Evolutionary conservation across 148 eudicot genomes (phyloP).

Genomic region (Spergularia marina): DNA sequence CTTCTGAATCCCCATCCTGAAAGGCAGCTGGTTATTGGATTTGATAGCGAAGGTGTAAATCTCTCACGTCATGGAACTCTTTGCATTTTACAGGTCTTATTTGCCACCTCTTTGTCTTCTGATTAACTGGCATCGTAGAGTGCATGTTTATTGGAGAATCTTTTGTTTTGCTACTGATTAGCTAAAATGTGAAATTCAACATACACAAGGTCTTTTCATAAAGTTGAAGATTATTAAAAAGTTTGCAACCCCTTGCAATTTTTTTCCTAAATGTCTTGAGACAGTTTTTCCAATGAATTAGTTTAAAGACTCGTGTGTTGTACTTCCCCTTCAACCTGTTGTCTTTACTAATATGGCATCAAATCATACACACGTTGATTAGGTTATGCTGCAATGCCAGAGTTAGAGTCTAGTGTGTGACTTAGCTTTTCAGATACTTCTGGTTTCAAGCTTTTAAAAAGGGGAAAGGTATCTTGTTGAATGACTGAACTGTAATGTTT

Average conservation of each 20-base stretch:
- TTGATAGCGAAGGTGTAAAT: constrained; percentile 34
- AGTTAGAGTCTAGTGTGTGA: not conserved
- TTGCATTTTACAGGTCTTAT: constrained; percentile 33
- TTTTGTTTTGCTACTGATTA: not conserved
- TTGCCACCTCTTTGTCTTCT: not conserved
- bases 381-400: too few relatives aligned
- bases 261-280: not conserved
- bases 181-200: too few relatives aligned
- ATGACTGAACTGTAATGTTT: not conserved
- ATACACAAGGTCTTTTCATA: too few relatives aligned
- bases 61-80: constrained; percentile 33
- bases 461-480: not conserved
- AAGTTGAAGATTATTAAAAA: too few relatives aligned
- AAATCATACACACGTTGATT: too few relatives aligned
- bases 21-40: constrained; percentile 26
- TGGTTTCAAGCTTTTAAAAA: not conserved
- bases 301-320: not conserved
- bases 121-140: not conserved
- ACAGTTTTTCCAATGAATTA: not conserved
- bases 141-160: not conserved
- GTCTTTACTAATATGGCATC: too few relatives aligned
- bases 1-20: constrained; percentile 22
- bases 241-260: not conserved
- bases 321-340: not conserved
- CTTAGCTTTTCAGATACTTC: not conserved